Percentiles rank a stretch among this genome's conserved stretches.
Evolutionary conservation across 1,284 basidiomycete genomes (phyloP).

Genomic region (Leccinum fuscescens): DNA sequence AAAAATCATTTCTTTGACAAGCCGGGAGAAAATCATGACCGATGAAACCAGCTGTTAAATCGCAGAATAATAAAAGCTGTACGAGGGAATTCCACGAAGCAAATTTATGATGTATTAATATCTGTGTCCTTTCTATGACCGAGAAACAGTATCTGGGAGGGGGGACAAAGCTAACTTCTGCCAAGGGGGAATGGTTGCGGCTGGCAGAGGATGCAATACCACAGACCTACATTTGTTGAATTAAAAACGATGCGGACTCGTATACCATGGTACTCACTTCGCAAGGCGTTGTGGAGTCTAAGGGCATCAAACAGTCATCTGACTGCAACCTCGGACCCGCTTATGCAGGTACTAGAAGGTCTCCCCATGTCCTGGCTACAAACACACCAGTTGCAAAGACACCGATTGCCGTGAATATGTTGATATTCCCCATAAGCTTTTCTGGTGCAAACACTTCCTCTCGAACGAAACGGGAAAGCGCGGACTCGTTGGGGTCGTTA

Average conservation of each 20-base stretch:
- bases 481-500: constrained; percentile 58
- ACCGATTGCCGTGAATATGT: constrained; percentile 58
- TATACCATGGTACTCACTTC: constrained; percentile 13
- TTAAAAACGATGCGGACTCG: constrained; percentile 5
- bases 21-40: background rate
- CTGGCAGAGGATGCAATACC: constrained; percentile 5
- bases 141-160: constrained; percentile 19
- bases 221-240: constrained; percentile 4
- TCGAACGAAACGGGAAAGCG: constrained; percentile 58
- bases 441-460: constrained; percentile 69
- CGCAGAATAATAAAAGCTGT: background rate
- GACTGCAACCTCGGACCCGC: background rate
- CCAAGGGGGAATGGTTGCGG: background rate
- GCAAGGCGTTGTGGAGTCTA: background rate
- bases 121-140: constrained; percentile 17
- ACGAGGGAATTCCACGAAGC: constrained; percentile 9
- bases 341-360: constrained; percentile 64
- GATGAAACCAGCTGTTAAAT: background rate
- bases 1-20: background rate
- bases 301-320: background rate
- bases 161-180: constrained; percentile 16
- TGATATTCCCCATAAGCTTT: constrained; percentile 70
- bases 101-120: constrained; percentile 14
- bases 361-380: constrained; percentile 69
- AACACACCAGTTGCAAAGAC: constrained; percentile 68